Conservation (phyloP, 768 basidiomycete species). For the Suillus lakei region DNA sequence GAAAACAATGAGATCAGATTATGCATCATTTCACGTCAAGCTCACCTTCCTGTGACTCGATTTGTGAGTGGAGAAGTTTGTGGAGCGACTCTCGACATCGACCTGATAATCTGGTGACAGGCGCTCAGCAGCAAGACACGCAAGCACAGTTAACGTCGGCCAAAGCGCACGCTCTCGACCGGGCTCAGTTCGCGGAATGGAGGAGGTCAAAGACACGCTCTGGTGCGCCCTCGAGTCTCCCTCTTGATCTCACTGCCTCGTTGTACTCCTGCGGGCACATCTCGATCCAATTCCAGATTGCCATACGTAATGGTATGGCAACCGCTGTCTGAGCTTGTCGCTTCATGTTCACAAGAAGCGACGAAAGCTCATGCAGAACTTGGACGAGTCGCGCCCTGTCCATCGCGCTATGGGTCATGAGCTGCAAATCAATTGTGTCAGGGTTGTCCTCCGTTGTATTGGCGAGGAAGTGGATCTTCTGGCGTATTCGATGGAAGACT, state of each 20-base stretch:
- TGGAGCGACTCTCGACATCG: constrained; percentile 36
- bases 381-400: constrained; percentile 70
- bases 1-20: background rate
- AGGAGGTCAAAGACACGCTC: constrained; percentile 88
- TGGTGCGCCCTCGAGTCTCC: constrained; percentile 77
- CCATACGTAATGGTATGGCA: constrained; percentile 71
- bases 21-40: background rate
- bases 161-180: constrained; percentile 63
- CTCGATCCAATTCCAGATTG: constrained; percentile 92
- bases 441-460: constrained; percentile 53
- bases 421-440: constrained; percentile 75
- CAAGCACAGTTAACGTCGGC: constrained; percentile 79
- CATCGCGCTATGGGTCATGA: constrained; percentile 79
- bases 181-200: constrained; percentile 50
- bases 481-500: constrained; percentile 70
- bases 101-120: constrained; percentile 60
- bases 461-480: constrained; percentile 71
- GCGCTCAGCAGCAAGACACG: constrained; percentile 77
- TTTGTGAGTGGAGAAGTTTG: constrained; percentile 35
- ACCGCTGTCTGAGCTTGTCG: constrained; percentile 73
- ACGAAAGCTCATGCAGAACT: constrained; percentile 80
- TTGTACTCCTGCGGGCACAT: constrained; percentile 79
- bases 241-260: constrained; percentile 64
- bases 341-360: constrained; percentile 82
- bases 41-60: constrained; percentile 36